Evolutionary conservation across 306 rosid genomes (phyloP), one percentile per base, ranked within the genome.

Genomic region (Castanea crenata): DNA sequence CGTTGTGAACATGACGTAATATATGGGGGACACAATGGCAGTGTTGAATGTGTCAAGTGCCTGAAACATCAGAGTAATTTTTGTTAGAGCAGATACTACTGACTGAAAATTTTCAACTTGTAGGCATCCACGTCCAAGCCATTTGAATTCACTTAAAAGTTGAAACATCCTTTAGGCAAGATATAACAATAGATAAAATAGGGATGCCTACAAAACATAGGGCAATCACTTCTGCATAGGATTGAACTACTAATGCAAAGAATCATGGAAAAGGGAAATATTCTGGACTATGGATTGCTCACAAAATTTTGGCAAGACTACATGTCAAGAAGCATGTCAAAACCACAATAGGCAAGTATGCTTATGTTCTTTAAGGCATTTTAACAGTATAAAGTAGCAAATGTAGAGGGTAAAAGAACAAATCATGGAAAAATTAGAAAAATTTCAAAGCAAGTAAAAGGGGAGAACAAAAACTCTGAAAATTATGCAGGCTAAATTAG

Each of bases 1-100:
- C 20, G 93, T 83, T 34, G 97, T 93, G 82, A 93, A 93, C 97
- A 93, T 90, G 81, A 90, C 95, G 6, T 93, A 93, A 78, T 93
- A 93, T 81, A 93, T 91, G 6, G 95, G 98, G 72, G 98, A 93
- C 54, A 93, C 97, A 12, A 93, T 41, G 23, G 95, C 95, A 7
- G 98, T 93, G 89, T 91, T 93, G 87, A 93, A 93, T 76, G 95
- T 90, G 87, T 93, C 98, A 31, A 93, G 98, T 31, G 98, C 95
- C 98, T 93, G 91, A 74, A 90, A 89, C 32, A 80, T 55, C 19
- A 69, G 12, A 75, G 64, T 70, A 55, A 46, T 11, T 23, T 23
- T 62, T 73, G 77, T 85, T 38, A 85, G 80, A 79, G 16, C 71
- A 55, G 41, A 57, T 67, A 65, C 29, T 19, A 38, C 74, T 3